phyloP scores from a whole-genome alignment of 352 stramenopile genomes.

The Thraustochytrium striatum region DNA sequence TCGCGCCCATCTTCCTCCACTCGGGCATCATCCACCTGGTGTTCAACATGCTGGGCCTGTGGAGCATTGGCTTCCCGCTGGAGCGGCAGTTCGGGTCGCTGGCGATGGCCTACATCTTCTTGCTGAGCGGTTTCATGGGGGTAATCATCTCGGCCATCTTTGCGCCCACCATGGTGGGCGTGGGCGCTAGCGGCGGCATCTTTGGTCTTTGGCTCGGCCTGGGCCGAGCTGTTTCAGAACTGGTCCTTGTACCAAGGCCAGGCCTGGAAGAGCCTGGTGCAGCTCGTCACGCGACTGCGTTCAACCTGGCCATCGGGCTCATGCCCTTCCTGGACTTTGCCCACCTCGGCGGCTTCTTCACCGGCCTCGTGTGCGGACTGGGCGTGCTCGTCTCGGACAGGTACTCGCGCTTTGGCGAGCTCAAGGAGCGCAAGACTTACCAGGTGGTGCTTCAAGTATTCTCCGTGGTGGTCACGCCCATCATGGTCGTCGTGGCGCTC shows the following conservation, averaged over 20 bases:
- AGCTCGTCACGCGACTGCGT: conserved; percentile 61
- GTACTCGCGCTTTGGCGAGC: conserved; percentile 11
- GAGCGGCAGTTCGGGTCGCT: conserved; percentile 63
- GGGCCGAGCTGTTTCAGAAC: conserved; percentile 68
- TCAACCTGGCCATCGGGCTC: conserved; percentile 66
- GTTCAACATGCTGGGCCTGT: conserved; percentile 62
- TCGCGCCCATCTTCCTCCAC: conserved; percentile 68
- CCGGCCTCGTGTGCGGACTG: conserved; percentile 18
- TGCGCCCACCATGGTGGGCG: conserved; percentile 61
- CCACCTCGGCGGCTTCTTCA: conserved; percentile 64
- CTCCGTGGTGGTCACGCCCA: background rate
- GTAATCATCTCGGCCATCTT: conserved; percentile 64
- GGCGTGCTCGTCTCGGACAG: conserved; percentile 20
- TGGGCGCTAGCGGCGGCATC: conserved; percentile 68
- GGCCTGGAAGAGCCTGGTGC: conserved; percentile 54
- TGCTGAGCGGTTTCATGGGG: conserved; percentile 62
- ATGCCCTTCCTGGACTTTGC: conserved; percentile 70
- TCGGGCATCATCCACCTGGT: conserved; percentile 65
- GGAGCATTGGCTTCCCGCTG: conserved; percentile 62
- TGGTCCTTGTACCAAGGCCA: conserved; percentile 55
- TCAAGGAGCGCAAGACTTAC: conserved; percentile 32
- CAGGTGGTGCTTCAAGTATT: conserved; percentile 17
- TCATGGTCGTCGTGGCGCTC: conserved; percentile 35
- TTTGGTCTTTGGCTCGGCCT: conserved; percentile 68
- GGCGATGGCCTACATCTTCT: conserved; percentile 57